A percentile compares a stretch with the other conserved stretches of the same genome.
Conservation (phyloP, 2,329 filamentous ascomycete species). For the Penicillium oxalicum region DNA sequence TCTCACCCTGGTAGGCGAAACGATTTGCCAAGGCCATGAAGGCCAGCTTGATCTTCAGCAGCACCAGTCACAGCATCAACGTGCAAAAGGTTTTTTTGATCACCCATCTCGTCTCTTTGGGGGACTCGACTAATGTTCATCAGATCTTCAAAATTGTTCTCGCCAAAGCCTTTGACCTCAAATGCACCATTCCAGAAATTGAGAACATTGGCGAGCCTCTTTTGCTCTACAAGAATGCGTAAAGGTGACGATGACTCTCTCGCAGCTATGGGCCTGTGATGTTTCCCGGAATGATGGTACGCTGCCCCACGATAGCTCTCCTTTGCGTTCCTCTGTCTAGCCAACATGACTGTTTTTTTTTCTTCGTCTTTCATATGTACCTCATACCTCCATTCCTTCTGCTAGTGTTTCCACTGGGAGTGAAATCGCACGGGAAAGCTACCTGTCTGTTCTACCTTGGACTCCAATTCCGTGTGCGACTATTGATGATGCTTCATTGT, state of each 20-base stretch:
- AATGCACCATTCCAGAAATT: slow-evolving; percentile 98
- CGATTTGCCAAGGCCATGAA: slow-evolving; percentile 98
- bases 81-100: slow-evolving; percentile 76
- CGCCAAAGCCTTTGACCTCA: slow-evolving; percentile 96
- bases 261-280: slow-evolving; percentile 22
- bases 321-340: slow-evolving; percentile 6
- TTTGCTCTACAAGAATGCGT: slow-evolving; percentile 69
- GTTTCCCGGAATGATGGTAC: slow-evolving; percentile 34
- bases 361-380: slow-evolving; percentile 2
- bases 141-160: slow-evolving; percentile 99
- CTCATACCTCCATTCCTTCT: no score
- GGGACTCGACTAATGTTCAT: slow-evolving; percentile 3
- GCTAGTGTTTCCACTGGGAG: no score
- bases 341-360: slow-evolving; percentile 3
- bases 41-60: slow-evolving; percentile 94
- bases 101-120: slow-evolving; percentile 2
- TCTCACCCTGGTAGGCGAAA: slow-evolving; percentile 57
- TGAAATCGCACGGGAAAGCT: no score
- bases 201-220: slow-evolving; percentile 96
- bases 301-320: slow-evolving; percentile 27
- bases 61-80: slow-evolving; percentile 98
- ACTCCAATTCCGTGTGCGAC: not conserved
- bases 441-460: not conserved
- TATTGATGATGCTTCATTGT: slow-evolving; percentile 6
- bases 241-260: slow-evolving; percentile 10